Conservation (phyloP, 1,139 yeast species). For the Protomyces pachydermus region DNA sequence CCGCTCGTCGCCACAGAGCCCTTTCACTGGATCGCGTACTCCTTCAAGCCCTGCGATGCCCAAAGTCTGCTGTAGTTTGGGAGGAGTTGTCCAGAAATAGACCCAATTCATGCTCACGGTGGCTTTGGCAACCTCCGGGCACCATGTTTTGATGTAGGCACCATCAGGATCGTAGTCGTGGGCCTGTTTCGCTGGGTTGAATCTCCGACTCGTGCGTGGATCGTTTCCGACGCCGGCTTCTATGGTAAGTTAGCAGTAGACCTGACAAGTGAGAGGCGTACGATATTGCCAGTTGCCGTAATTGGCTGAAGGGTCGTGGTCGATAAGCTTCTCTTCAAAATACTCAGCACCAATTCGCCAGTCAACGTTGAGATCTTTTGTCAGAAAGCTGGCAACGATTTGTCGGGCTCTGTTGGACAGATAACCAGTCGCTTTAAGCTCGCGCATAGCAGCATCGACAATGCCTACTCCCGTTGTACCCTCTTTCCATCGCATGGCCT, state of each 20-base stretch:
- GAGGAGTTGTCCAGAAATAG: slow-evolving; percentile 17
- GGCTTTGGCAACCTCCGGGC: slow-evolving; percentile 47
- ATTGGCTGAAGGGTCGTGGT: slow-evolving; percentile 53
- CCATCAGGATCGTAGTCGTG: slow-evolving; percentile 50
- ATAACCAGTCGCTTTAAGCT: slow-evolving; percentile 48
- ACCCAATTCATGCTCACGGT: slow-evolving; percentile 20
- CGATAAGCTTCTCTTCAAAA: slow-evolving; percentile 49
- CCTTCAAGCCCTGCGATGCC: slow-evolving; percentile 3
- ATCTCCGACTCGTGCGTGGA: slow-evolving; percentile 52
- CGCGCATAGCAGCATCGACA: slow-evolving; percentile 56
- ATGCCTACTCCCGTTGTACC: slow-evolving; percentile 42
- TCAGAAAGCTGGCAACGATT: slow-evolving; percentile 51
- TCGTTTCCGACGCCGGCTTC: slow-evolving; percentile 39
- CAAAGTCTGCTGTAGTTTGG: slow-evolving; percentile 6
- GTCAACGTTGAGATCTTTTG: slow-evolving; percentile 52
- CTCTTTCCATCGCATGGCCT: slow-evolving; percentile 34
- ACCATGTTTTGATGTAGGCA: slow-evolving; percentile 48
- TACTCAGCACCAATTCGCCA: slow-evolving; percentile 55
- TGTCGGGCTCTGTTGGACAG: slow-evolving; percentile 53
- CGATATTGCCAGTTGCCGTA: slow-evolving; percentile 52
- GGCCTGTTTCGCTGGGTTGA: slow-evolving; percentile 52
- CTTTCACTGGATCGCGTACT: slow-evolving; percentile 16
- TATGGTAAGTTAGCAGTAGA: not conserved
- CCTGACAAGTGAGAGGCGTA: not conserved
- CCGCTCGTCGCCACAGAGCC: slow-evolving; percentile 20